Base-by-base conservation (phyloP, 495 filamentous ascomycete species). In the Penicillium alfredii region DNA sequence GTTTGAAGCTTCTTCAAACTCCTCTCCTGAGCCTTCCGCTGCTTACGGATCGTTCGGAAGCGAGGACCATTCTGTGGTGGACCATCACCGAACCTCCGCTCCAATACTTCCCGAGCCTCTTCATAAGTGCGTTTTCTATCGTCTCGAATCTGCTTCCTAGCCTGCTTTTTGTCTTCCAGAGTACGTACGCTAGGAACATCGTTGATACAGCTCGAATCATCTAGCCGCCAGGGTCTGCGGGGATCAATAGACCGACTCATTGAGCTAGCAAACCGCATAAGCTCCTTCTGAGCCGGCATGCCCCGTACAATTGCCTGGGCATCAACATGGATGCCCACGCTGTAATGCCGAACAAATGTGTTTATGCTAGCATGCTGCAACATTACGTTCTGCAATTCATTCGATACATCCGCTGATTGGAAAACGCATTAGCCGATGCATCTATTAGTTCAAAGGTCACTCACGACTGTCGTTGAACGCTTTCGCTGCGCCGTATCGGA, bases 321-420 rank as follows among this genome's bases (percentile, higher is more conserved):
- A 41, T 68, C 50, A 24, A 60, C 40, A 23, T 60, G 35, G 30
- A 66, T 53, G 35, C 42, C 55, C 24, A 57, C 53, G 32, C 46
- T 51, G 34, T 65, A 64, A 39, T 65, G 47, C 34, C 53, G 56
- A 8, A 68, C 29, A 46, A 64, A 65, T 1, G 54, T 64, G 30
- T 52, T 31, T 26, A 62, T 65, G 18, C 39, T 56, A 14, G 54
- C 41, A 45, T 65, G 50, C 42, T 64, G 44, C 13, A 65, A 40
- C 28, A 65, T 68, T 4, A 65, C 40, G 33, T 66, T 66, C 51
- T 68, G 52, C 16, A 66, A 21, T 21, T 55, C 42, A 42, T 63
- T 56, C n/a, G 51, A 58, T 29, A 68, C 45, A 20, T 66, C 61
- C 36, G 36, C 53, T 62, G 34, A 29, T 38, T 29, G 20, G 27